Conservation (phyloP, 1,284 basidiomycete species). For the Ceratobasidium sp. region DNA sequence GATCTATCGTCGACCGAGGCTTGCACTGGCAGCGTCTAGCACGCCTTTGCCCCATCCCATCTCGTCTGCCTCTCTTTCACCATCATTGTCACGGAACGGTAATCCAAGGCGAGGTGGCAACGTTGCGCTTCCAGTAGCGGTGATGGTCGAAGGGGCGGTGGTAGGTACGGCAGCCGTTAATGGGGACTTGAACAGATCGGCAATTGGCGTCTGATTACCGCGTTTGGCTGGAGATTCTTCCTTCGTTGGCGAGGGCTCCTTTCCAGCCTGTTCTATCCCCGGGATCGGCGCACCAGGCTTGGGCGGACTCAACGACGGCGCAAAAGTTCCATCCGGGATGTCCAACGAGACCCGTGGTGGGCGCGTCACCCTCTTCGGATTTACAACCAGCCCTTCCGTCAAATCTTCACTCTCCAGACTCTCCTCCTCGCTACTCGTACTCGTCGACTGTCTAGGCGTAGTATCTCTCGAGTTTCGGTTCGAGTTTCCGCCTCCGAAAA, state of each 20-base stretch:
- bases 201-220: constrained; percentile 29
- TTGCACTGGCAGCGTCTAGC: constrained; percentile 38
- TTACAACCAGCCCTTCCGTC: constrained; percentile 1
- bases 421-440: constrained; percentile 35
- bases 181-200: constrained; percentile 39
- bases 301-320: constrained; percentile 35
- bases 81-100: constrained; percentile 10
- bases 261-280: not conserved
- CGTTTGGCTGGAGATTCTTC: not conserved
- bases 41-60: constrained; percentile 41
- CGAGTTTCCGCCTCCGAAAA: constrained; percentile 28
- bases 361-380: constrained; percentile 36
- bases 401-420: not conserved
- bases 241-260: not conserved
- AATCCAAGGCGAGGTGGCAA: constrained; percentile 36
- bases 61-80: constrained; percentile 28
- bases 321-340: constrained; percentile 39
- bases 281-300: not conserved
- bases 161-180: constrained; percentile 36
- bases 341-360: constrained; percentile 38
- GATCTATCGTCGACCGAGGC: constrained; percentile 10
- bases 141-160: constrained; percentile 19
- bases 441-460: constrained; percentile 31
- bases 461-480: constrained; percentile 29
- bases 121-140: constrained; percentile 28